phyloP scores from a whole-genome alignment of 768 basidiomycete species.

The Ramaria rubella region DNA sequence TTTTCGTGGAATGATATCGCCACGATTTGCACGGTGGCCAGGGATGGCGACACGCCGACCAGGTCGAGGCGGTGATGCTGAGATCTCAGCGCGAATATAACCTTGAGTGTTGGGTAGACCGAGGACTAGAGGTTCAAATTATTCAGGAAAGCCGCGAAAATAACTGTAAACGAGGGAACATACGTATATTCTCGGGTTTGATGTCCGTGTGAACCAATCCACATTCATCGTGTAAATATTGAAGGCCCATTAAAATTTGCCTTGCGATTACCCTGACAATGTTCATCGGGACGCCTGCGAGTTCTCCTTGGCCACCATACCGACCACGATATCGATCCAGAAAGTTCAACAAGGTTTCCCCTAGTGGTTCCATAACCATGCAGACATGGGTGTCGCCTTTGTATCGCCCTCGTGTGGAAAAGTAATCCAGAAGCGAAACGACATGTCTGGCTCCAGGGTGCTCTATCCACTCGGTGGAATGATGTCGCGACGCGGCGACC shows the following conservation, averaged over 20 bases:
- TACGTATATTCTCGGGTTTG: constrained; percentile 93
- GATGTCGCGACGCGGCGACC: constrained; percentile 57
- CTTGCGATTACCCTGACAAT: constrained; percentile 82
- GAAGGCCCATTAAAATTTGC: constrained; percentile 81
- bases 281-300: constrained; percentile 60
- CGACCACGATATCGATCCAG: constrained; percentile 76
- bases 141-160: constrained; percentile 26
- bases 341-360: constrained; percentile 69
- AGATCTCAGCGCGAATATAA: constrained; percentile 65
- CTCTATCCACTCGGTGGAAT: constrained; percentile 54
- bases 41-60: constrained; percentile 81
- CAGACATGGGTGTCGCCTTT: constrained; percentile 64
- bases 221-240: constrained; percentile 91
- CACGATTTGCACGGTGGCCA: constrained; percentile 41
- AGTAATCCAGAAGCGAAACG: constrained; percentile 88
- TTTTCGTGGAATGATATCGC: constrained; percentile 33
- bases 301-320: constrained; percentile 8
- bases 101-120: constrained; percentile 75
- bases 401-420: constrained; percentile 68
- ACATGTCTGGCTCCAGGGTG: constrained; percentile 78
- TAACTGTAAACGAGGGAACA: constrained; percentile 32
- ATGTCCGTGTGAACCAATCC: constrained; percentile 90
- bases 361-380: constrained; percentile 85
- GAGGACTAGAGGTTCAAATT: constrained; percentile 51
- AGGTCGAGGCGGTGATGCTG: constrained; percentile 60